A percentile compares a stretch with the other conserved stretches of the same genome.
phyloP scores from a whole-genome alignment of 495 filamentous ascomycete species.

The Parathielavia hyrcaniae region DNA sequence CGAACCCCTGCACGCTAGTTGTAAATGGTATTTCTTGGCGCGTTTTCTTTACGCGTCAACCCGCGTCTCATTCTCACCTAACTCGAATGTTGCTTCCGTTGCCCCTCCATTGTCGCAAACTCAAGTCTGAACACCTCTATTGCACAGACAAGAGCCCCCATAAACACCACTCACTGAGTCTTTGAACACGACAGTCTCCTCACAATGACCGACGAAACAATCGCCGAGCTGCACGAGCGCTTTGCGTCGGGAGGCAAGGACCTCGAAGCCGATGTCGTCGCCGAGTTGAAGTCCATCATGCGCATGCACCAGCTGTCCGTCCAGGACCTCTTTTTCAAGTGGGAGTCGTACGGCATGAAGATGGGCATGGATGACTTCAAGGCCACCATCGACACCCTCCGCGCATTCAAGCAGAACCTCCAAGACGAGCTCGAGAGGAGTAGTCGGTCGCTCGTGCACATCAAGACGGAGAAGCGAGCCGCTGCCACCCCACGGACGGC shows the following conservation, averaged over 20 bases:
- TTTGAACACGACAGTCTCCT: constrained; percentile 19
- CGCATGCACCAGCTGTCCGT: constrained; percentile 66
- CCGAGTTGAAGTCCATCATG: constrained; percentile 77
- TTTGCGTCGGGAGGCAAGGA: constrained; percentile 51
- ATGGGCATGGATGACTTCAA: constrained; percentile 71
- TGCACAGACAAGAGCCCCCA: neutral
- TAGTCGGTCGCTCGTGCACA: constrained; percentile 46
- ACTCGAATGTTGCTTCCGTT: constrained; percentile 1
- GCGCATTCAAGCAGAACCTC: constrained; percentile 76
- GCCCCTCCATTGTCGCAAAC: constrained; percentile 12
- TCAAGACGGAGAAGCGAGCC: constrained; percentile 56
- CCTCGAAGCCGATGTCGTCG: constrained; percentile 63
- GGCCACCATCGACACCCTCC: constrained; percentile 59
- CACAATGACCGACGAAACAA: constrained; percentile 47
- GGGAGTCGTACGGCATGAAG: constrained; percentile 94
- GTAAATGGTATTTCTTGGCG: constrained; percentile 1
- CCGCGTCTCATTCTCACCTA: constrained; percentile 2
- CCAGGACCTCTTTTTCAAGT: constrained; percentile 92
- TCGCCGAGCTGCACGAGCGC: constrained; percentile 59
- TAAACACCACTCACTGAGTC: neutral
- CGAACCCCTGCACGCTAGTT: neutral
- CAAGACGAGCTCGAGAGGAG: constrained; percentile 73
- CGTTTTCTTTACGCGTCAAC: constrained; percentile 20
- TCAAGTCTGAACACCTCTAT: neutral
- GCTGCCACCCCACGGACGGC: constrained; percentile 60